Percentiles rank a stretch among this genome's conserved stretches.
Evolutionary conservation across 192 early-diverging fungal genomes (phyloP).

Genomic region (Radiomyces spectabilis): DNA sequence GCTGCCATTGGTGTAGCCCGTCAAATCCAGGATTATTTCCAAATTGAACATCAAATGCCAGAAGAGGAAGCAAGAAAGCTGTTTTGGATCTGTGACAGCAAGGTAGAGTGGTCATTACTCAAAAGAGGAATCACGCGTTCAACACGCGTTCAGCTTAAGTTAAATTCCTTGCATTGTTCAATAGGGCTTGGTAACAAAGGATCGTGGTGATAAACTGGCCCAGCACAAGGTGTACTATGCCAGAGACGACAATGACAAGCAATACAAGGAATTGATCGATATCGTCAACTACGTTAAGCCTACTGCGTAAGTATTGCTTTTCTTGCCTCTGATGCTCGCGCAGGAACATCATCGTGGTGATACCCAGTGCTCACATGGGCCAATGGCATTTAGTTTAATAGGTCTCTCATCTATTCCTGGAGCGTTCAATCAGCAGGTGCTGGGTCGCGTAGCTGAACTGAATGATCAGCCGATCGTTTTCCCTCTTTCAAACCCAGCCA

Average conservation of each 20-base stretch:
- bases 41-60: conserved; percentile 62
- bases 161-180: background rate
- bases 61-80: conserved; percentile 62
- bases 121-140: background rate
- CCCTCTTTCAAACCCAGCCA: conserved; percentile 82
- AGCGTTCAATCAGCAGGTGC: conserved; percentile 65
- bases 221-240: conserved; percentile 84
- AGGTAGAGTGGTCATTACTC: conserved; percentile 20
- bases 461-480: conserved; percentile 84
- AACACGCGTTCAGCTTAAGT: too few relatives aligned
- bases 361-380: background rate
- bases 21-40: conserved; percentile 79
- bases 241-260: conserved; percentile 79
- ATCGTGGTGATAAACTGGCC: conserved; percentile 81
- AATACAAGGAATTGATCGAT: conserved; percentile 65
- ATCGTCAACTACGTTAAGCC: conserved; percentile 84
- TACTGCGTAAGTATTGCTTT: conserved; percentile 41
- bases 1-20: conserved; percentile 94
- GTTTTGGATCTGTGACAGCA: conserved; percentile 88
- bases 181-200: conserved; percentile 74
- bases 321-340: background rate
- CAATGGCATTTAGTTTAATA: conserved; percentile 50
- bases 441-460: conserved; percentile 65
- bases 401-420: conserved; percentile 77
- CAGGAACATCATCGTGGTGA: background rate